phyloP scores from a whole-genome alignment of 495 filamentous ascomycete species.

The Penicillium pancosmium region DNA sequence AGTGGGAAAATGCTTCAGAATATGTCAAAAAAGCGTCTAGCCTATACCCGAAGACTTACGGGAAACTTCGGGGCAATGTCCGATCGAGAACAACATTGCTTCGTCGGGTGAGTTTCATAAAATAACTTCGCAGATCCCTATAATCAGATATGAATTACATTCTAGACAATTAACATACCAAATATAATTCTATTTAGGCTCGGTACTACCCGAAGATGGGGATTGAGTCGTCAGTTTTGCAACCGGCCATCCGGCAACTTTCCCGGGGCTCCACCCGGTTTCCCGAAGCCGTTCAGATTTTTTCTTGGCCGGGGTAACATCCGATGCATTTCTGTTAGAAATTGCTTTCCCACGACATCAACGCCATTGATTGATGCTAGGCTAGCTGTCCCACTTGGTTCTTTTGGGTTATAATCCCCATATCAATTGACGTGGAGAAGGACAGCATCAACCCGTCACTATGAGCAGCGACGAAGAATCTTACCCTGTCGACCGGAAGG shows the following conservation, averaged over 20 bases:
- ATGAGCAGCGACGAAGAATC: conserved; percentile 27
- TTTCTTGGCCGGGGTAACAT: conserved; percentile 23
- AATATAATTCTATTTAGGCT: not conserved
- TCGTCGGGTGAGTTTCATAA: not conserved
- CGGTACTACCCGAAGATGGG: conserved; percentile 6
- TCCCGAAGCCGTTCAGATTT: conserved; percentile 20
- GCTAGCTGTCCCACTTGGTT: conserved; percentile 9
- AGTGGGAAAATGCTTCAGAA: not conserved
- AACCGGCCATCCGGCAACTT: conserved; percentile 8
- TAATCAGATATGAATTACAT: not conserved
- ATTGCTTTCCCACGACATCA: conserved; percentile 6
- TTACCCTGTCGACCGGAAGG: conserved; percentile 17
- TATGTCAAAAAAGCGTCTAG: not conserved
- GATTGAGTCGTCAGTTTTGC: not conserved
- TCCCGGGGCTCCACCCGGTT: conserved; percentile 19
- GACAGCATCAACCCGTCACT: conserved; percentile 4
- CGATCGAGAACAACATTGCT: not conserved
- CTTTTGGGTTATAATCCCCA: conserved; percentile 9
- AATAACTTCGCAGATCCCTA: not conserved
- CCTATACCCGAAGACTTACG: not conserved
- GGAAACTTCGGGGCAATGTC: not conserved
- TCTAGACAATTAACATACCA: not conserved
- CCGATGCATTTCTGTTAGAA: conserved; percentile 10
- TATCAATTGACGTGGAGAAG: conserved; percentile 6
- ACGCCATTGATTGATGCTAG: conserved; percentile 16